Evolutionary conservation across 176 grass and related monocot genomes (phyloP), one percentile per base, ranked within the genome.

Genomic region (Tuctoria greenei): DNA sequence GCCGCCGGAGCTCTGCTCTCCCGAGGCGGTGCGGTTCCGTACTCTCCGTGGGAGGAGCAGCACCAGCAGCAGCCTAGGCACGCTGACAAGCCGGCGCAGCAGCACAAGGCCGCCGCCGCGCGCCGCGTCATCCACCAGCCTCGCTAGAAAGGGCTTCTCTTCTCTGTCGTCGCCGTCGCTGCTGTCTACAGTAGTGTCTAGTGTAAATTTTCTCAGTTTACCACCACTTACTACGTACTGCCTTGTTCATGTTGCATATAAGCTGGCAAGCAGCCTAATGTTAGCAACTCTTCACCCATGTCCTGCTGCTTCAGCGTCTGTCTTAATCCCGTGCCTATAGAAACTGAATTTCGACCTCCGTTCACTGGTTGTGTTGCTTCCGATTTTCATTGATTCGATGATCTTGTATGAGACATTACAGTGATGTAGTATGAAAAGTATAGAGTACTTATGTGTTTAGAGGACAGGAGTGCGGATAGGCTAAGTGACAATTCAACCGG

Each of bases 91-190:
- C 86, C 86, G 2, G 50, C 59, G 56, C 85, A 88, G 49, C 56
- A 57, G 79, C 88, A 4, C 45, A 47, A 83, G 76, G 38, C 11
- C 75, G 40, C 11, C 75, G 40, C 28, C 34, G 34, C 56, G 7
- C 79, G 72, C 61, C 82, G 73, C 69, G 61, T 65, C 74, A 99
- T 99, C 80, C 87, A 92, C 77, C 91, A 99, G 89, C 95, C 95
- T 55, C 91, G 91, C 77, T 98, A 83, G 81, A 66, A 11, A 56
- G n/a, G 49, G 4, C n/a, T 5, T 2, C 51, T 2, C 5, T 52
- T 8, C 46, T 15, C 14, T 50, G 46, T 16, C 46, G 41, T 43
- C 9, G 6, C 47, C 23, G n/a, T 24, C 23, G n/a, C 60, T 62
- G 46, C 88, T 70, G 74, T 79, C n/a, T n/a, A n/a, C n/a, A n/a